Evolutionary conservation across 805 yeast species (phyloP), one percentile per base, ranked within the genome.

Genomic region (Kluyveromyces starmeri): DNA sequence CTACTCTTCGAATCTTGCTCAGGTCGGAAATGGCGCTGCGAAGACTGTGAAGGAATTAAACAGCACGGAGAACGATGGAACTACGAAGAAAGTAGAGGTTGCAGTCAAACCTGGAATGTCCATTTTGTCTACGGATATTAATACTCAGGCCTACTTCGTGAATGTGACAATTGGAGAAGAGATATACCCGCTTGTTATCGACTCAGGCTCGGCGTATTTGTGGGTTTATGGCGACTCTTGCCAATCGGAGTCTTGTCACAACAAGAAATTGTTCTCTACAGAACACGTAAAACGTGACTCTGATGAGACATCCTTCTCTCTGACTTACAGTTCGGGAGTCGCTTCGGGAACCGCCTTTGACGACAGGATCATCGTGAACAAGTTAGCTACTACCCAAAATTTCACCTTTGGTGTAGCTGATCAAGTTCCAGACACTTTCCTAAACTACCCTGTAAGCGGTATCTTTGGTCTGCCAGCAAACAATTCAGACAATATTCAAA

Each of bases 171-270:
- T 67, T 24, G 64, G 59, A 15, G 45, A 60, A n/a, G 49, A 50
- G n/a, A 57, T 58, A 20, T 73, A 66, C 44, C 71, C 72, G 4
- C 55, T 78, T 25, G 62, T 78, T 13, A 55, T 78, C 12, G 84
- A 78, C 51, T 78, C 84, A 0, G 83, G 81, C 5, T 73, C 80
- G 18, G 75, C 76, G 12, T 69, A 75, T 38, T 50, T 75, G 2
- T 78, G 84, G 84, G 64, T 78, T 3, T 75, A 73, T 48, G 75
- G 72, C 31, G 50, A 62, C 1, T 53, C 66, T 24, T 77, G 83
- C 56, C 51, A 57, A 1, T 64, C 64, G 33, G 39, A 43, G 7
- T 61, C 71, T 1, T 77, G 83, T 44, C 34, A 48, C 2, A 47
- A 47, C 21, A 48, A 58, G 20, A 40, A 46, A 5, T 39, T 61